Evolutionary conservation across 2,329 filamentous ascomycete genomes (phyloP), one percentile per base, ranked within the genome.

Genomic region (Diaporthe helianthi): DNA sequence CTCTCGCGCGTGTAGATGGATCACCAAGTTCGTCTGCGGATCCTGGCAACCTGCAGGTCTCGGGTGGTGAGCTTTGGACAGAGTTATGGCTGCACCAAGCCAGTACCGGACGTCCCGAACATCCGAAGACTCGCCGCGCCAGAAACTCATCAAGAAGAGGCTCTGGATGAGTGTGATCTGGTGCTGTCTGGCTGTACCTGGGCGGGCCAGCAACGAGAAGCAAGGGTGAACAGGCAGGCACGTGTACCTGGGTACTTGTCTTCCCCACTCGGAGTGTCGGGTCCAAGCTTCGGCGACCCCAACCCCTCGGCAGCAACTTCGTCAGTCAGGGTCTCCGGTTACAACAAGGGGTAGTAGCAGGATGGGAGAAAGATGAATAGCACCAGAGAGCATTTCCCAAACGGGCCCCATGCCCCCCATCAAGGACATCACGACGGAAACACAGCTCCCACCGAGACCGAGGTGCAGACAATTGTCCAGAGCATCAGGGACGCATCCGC

Each of bases 1-100:
- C 79, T 71, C 60, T 81, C 79, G 9, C 79, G 75, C 2, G 80
- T 79, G 76, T 80, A 69, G 9, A 49, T 47, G 36, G 33, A 58
- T 31, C 26, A 66, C 49, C 49, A 54, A 19, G 58, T 52, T 5
- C 44, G 17, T n/a, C 24, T 36, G 24, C 33, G n/a, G 8, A 67
- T 17, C 3, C 75, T 74, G 1, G 76, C 74, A 12, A 72, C 69
- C 38, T 76, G 75, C 7, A 74, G 73, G 13, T 75, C 74, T 63
- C 75, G 54, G 9, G 69, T 71, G 4, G 69, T 71, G 44, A 71
- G 66, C 26, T 65, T 68, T 24, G 33, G 69, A 67, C 9, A 71
- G 13, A 7, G 69, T 69, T 22, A 71, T 69, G 6, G 68, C 69
- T 31, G 68, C 69, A 24, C 69, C 69, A 22, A 71, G 65, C 69